These are phyloP conservation scores for Potentilla sterilis DNA, from an alignment of 306 rosid genomes.

Conservation along the genomic window DNA sequence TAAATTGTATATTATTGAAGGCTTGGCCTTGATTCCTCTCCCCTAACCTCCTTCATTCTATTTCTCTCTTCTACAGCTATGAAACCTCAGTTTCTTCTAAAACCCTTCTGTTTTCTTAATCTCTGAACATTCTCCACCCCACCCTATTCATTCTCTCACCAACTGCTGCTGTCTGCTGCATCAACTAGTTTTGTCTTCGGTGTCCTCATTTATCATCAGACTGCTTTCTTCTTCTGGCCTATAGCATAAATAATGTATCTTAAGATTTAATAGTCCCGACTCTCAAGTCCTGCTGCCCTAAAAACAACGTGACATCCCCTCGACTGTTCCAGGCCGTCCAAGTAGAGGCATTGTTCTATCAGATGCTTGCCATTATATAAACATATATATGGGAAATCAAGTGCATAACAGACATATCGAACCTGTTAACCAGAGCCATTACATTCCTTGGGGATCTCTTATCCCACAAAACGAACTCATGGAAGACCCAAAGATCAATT, in stretches of 20 bases:
- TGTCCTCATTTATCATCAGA: not conserved
- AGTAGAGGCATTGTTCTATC: not conserved
- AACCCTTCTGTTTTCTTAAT: too few relatives aligned
- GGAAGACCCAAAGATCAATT: not conserved
- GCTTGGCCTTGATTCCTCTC: too few relatives aligned
- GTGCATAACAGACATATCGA: not conserved
- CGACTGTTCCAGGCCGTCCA: not conserved
- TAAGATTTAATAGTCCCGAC: not conserved
- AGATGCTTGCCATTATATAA: not conserved
- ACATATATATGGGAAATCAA: not conserved
- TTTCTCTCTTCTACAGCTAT: too few relatives aligned
- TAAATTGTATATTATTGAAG: too few relatives aligned
- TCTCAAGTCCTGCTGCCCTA: not conserved
- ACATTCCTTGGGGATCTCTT: not conserved
- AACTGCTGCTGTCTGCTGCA: too few relatives aligned
- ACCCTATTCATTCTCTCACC: too few relatives aligned
- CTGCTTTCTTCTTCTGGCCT: not conserved
- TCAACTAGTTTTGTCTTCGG: not conserved
- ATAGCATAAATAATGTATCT: not conserved
- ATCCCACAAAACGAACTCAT: not conserved
- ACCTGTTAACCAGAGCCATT: slow-evolving; percentile 1
- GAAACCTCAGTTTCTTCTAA: too few relatives aligned
- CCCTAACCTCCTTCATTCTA: too few relatives aligned
- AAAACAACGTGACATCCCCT: not conserved
- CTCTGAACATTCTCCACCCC: too few relatives aligned